phyloP scores from a whole-genome alignment of 163 green algal genomes.

The Chlamydomonas reinhardtii region DNA sequence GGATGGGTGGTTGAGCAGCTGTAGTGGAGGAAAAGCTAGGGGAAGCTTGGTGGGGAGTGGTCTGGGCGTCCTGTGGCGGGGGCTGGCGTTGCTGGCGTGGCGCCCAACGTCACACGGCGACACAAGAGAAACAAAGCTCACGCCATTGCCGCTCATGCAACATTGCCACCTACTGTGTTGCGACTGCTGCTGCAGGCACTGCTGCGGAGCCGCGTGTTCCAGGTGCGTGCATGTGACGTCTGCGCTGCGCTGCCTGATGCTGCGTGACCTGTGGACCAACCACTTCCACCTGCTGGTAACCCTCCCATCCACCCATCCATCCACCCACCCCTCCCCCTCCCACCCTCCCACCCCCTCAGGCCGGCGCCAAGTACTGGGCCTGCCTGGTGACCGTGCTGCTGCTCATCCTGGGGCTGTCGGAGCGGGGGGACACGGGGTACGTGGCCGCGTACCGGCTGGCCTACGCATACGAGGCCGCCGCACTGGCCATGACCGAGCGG shows the following conservation, averaged over 20 bases:
- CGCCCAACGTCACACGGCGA: too few species aligned
- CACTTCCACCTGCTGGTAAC: too few species aligned
- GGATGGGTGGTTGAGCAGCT: background rate
- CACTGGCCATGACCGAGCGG: constrained; percentile 43
- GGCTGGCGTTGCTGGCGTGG: too few species aligned
- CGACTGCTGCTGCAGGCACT: background rate
- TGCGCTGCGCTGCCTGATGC: too few species aligned
- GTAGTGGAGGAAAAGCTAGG: too few species aligned
- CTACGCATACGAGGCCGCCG: constrained; percentile 35
- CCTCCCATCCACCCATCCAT: too few species aligned
- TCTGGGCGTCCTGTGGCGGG: too few species aligned
- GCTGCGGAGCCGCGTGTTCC: constrained; percentile 16
- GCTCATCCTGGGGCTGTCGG: background rate
- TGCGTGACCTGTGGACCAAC: too few species aligned
- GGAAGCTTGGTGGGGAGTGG: too few species aligned
- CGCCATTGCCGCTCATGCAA: too few species aligned
- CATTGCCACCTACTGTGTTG: background rate
- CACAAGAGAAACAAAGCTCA: too few species aligned
- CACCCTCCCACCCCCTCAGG: background rate
- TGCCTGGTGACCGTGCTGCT: constrained; percentile 24
- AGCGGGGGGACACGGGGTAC: background rate
- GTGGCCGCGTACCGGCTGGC: background rate
- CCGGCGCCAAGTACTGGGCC: constrained; percentile 46
- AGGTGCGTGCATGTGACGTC: background rate
- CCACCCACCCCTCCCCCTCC: background rate